Evolutionary conservation across 805 yeast genomes (phyloP).

Genomic region (Kodamaea nitidulidarum): DNA sequence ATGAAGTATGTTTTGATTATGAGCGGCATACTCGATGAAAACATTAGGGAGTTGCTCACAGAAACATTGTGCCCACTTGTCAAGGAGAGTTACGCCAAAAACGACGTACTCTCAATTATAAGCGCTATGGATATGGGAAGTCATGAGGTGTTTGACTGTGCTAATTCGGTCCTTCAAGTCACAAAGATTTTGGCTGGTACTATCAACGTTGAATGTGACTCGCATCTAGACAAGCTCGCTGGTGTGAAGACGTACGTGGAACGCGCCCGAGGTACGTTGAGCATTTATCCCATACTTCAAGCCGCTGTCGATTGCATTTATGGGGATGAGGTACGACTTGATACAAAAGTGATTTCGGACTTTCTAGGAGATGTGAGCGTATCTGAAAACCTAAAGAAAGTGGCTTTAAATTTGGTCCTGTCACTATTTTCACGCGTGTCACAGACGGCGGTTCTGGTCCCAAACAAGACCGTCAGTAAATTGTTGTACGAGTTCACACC

Average conservation of each 20-base stretch:
- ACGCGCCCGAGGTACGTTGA: neutral
- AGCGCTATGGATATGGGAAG: slow-evolving; percentile 10
- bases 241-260: slow-evolving; percentile 1
- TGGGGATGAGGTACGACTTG: neutral
- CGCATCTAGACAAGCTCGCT: neutral
- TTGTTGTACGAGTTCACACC: neutral
- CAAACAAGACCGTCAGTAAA: slow-evolving; percentile 2
- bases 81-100: slow-evolving; percentile 10
- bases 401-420: slow-evolving; percentile 5
- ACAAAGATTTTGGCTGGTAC: neutral
- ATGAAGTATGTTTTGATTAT: slow-evolving; percentile 34
- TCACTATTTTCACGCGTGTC: slow-evolving; percentile 8
- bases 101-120: slow-evolving; percentile 27
- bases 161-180: neutral
- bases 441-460: neutral
- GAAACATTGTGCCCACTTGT: slow-evolving; percentile 21
- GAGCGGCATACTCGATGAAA: slow-evolving; percentile 15
- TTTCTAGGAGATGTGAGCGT: neutral
- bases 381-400: neutral
- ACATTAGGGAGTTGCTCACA: slow-evolving; percentile 18
- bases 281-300: neutral
- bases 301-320: slow-evolving; percentile 5
- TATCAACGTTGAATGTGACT: neutral
- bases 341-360: neutral
- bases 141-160: neutral